Conservation (phyloP, 2,329 filamentous ascomycete species). For the Didymella pinodella region DNA sequence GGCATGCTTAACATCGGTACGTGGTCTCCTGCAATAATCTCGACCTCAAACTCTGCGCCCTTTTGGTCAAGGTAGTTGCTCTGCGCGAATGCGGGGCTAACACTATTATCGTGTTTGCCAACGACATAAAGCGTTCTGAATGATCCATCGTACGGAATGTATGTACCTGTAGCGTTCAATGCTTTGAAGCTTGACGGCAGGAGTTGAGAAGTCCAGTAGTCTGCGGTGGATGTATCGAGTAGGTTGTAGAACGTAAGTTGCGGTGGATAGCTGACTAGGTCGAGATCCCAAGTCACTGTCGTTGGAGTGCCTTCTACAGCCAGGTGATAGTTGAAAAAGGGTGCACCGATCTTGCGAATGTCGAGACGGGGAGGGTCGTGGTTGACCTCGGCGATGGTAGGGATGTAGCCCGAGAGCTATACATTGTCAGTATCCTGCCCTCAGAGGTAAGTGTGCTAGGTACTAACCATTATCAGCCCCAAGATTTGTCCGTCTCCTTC, state of each 20-base stretch:
- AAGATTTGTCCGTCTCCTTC: slow-evolving; percentile 25
- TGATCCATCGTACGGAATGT: slow-evolving; percentile 38
- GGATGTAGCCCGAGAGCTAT: slow-evolving; percentile 34
- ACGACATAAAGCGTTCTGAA: slow-evolving; percentile 35
- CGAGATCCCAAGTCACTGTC: slow-evolving; percentile 26
- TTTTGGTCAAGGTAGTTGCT: slow-evolving; percentile 27
- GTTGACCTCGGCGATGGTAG: slow-evolving; percentile 31
- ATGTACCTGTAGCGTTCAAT: slow-evolving; percentile 31
- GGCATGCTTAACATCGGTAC: slow-evolving; percentile 37
- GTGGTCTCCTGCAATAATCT: slow-evolving; percentile 31
- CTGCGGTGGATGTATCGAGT: slow-evolving; percentile 15
- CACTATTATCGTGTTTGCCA: slow-evolving; percentile 28
- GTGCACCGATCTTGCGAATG: slow-evolving; percentile 28
- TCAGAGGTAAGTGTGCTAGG: no score
- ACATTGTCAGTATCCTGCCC: no score
- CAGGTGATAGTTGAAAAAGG: slow-evolving; percentile 30
- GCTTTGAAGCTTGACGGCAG: slow-evolving; percentile 30
- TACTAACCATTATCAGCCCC: slow-evolving; percentile 27
- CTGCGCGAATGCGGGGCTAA: slow-evolving; percentile 27
- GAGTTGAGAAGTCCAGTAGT: slow-evolving; percentile 25
- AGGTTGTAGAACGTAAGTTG: slow-evolving; percentile 35
- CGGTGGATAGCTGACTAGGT: slow-evolving; percentile 26
- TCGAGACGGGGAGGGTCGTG: slow-evolving; percentile 22
- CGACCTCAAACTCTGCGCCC: slow-evolving; percentile 29
- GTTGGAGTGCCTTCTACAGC: slow-evolving; percentile 2